A percentile compares a stretch with the other conserved stretches of the same genome.
These are phyloP conservation scores for Clarkia xantiana DNA, from an alignment of 345 rosid species.

Conservation along the genomic window DNA sequence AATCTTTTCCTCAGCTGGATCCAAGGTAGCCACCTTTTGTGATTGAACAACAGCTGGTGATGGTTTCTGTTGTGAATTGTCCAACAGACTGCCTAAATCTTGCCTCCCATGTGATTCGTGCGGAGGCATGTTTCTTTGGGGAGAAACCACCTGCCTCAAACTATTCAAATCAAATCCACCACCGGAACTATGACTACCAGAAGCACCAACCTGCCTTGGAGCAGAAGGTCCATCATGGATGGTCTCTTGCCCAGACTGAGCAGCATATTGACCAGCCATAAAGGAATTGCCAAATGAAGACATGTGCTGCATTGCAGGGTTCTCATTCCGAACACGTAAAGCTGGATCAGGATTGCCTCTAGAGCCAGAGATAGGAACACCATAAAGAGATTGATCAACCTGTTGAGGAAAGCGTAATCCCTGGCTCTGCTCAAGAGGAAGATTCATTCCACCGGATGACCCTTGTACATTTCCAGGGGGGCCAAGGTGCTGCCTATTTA, in stretches of 20 bases:
- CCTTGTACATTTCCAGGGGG: constrained; percentile 38
- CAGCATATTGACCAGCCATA: constrained; percentile 28
- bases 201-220: constrained; percentile 16
- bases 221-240: constrained; percentile 30
- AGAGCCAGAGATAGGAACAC: constrained; percentile 37
- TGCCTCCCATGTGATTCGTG: constrained; percentile 29
- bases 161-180: constrained; percentile 28
- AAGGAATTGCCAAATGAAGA: constrained; percentile 35
- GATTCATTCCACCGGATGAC: constrained; percentile 38
- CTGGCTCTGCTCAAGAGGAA: constrained; percentile 54
- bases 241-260: constrained; percentile 30
- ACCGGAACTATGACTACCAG: constrained; percentile 24
- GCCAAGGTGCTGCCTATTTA: constrained; percentile 41
- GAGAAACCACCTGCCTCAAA: constrained; percentile 28
- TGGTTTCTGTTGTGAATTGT: constrained; percentile 28
- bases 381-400: constrained; percentile 55
- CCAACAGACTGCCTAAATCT: constrained; percentile 24
- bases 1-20: constrained; percentile 84
- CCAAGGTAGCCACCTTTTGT: constrained; percentile 53
- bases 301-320: constrained; percentile 25
- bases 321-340: constrained; percentile 41
- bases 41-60: constrained; percentile 19
- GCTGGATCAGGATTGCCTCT: constrained; percentile 28
- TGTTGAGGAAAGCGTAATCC: constrained; percentile 34
- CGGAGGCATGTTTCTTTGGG: constrained; percentile 18